Conservation (phyloP, 805 yeast genomes). For the Candida piceae region DNA sequence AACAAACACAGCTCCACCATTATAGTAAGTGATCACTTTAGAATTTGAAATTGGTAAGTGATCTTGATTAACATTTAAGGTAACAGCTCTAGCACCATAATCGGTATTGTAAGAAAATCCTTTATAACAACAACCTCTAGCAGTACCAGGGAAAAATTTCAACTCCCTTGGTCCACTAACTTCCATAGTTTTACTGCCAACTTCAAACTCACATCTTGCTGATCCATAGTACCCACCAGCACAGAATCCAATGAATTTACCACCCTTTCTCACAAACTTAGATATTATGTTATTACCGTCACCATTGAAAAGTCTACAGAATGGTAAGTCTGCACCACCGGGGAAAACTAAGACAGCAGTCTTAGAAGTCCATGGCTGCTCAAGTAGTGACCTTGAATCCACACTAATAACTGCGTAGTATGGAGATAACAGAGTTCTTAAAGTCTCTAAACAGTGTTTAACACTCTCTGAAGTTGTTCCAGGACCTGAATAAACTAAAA, state of each 20-base stretch:
- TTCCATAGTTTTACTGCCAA: constrained; percentile 63
- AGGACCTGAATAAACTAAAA: constrained; percentile 65
- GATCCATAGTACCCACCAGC: constrained; percentile 93
- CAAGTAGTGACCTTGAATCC: constrained; percentile 51
- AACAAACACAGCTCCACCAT: constrained; percentile 88
- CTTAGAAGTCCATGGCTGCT: constrained; percentile 86
- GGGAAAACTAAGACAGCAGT: constrained; percentile 82
- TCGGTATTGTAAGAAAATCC: constrained; percentile 82
- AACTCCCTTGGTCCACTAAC: constrained; percentile 85
- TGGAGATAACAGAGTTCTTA: constrained; percentile 74
- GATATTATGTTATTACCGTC: constrained; percentile 55
- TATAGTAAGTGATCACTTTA: constrained; percentile 49
- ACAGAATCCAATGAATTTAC: constrained; percentile 81
- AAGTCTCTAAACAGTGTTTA: constrained; percentile 73
- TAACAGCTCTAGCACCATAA: constrained; percentile 63
- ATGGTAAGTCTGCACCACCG: constrained; percentile 95
- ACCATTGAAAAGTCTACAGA: constrained; percentile 69
- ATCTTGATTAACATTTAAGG: constrained; percentile 35
- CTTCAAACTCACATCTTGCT: constrained; percentile 74
- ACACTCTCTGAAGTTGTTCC: constrained; percentile 89
- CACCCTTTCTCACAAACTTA: constrained; percentile 72
- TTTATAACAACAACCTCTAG: constrained; percentile 73
- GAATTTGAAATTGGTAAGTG: constrained; percentile 25
- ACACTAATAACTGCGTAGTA: constrained; percentile 80
- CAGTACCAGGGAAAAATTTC: constrained; percentile 73